Evolutionary conservation across 139 green algal genomes (phyloP).

Genomic region (Trebouxia sp.): DNA sequence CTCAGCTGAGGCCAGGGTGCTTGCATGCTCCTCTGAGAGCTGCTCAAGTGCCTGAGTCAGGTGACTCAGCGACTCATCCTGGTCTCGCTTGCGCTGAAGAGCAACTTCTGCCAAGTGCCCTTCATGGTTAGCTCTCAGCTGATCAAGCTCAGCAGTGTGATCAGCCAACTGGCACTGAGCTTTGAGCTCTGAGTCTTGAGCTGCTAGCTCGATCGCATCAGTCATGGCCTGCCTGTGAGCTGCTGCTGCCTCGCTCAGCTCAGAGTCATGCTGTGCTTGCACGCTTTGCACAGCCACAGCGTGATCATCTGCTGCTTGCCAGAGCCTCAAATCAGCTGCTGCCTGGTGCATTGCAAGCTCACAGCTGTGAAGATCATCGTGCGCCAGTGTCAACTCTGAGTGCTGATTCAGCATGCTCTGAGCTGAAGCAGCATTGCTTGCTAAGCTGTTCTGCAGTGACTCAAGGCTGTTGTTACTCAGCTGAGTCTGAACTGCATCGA

Average conservation of each 20-base stretch:
- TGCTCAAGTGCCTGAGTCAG: not conserved
- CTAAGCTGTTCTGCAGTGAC: not conserved
- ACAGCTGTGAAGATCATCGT: not conserved
- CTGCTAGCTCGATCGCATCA: not conserved
- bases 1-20: not conserved
- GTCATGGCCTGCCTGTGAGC: not conserved
- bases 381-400: not conserved
- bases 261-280: not conserved
- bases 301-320: not conserved
- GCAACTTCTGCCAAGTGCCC: not conserved
- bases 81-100: not conserved
- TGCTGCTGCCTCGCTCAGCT: not conserved
- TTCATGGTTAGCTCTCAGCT: not conserved
- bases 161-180: not conserved
- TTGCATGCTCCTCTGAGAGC: not conserved
- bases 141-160: not conserved
- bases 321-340: not conserved
- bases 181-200: conserved; percentile 13
- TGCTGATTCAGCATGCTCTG: not conserved
- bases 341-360: not conserved
- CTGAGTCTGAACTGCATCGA: not conserved
- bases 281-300: not conserved
- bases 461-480: not conserved
- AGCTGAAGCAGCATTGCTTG: not conserved
- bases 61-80: conserved; percentile 7